phyloP scores from a whole-genome alignment of 345 rosid genomes.

The Salix viminalis region DNA sequence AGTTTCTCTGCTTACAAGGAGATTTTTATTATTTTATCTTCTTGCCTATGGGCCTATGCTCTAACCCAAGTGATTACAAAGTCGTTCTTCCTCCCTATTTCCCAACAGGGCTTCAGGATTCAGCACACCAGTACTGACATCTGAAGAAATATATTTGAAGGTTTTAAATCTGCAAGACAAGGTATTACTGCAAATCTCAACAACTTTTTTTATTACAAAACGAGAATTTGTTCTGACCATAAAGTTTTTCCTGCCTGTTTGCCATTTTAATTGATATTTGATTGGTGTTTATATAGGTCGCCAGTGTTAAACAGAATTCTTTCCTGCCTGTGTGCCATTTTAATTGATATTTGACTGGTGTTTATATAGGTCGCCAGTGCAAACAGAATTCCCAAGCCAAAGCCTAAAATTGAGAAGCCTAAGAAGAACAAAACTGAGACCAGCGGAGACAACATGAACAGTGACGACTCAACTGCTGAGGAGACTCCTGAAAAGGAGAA shows the following conservation, averaged over 20 bases:
- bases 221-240: not conserved
- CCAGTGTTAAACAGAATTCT: conserved; percentile 56
- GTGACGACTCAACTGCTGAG: conserved; percentile 33
- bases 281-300: conserved; percentile 39
- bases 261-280: not conserved
- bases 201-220: not conserved
- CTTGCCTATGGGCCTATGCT: not conserved
- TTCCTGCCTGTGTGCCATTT: not conserved
- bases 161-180: conserved; percentile 63
- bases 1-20: not conserved
- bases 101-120: conserved; percentile 50
- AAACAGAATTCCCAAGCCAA: conserved; percentile 81
- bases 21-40: not conserved
- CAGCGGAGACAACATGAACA: conserved; percentile 24
- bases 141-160: conserved; percentile 67
- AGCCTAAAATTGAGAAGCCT: conserved; percentile 75
- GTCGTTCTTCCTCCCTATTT: not conserved
- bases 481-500: conserved; percentile 23
- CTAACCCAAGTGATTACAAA: not conserved
- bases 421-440: conserved; percentile 53
- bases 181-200: conserved; percentile 36
- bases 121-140: conserved; percentile 64
- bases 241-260: not conserved
- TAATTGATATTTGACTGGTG: not conserved
- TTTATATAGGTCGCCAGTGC: conserved; percentile 51